Conservation (phyloP, 75 land plant genomes). For the Azolla pinnata region DNA sequence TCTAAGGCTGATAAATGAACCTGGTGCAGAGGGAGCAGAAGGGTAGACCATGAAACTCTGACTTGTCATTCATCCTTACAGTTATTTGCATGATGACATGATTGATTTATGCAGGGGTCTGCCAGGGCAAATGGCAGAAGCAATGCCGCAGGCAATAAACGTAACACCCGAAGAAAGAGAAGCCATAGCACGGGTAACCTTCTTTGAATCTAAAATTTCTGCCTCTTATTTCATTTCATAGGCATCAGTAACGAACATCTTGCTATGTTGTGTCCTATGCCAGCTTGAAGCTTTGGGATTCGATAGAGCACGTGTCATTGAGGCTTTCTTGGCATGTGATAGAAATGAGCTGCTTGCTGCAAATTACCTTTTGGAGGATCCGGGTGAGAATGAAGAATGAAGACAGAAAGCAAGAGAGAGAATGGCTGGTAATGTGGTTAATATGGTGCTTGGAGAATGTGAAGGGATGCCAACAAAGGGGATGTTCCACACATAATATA, state of each 20-base stretch:
- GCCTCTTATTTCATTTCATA: not conserved
- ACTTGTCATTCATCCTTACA: not conserved
- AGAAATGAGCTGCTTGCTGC: slow-evolving; percentile 40
- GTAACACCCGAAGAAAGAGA: slow-evolving; percentile 95
- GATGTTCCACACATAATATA: too few relatives aligned
- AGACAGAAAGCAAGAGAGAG: too few relatives aligned
- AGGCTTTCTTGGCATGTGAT: slow-evolving; percentile 40
- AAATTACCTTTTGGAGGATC: slow-evolving; percentile 33
- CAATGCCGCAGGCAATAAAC: slow-evolving; percentile 65
- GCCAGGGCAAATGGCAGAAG: slow-evolving; percentile 51
- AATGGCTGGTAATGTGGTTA: too few relatives aligned
- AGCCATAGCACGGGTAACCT: slow-evolving; percentile 91
- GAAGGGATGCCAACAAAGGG: too few relatives aligned
- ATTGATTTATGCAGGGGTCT: slow-evolving; percentile 37
- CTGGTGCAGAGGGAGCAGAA: slow-evolving; percentile 55
- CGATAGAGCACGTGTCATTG: slow-evolving; percentile 35
- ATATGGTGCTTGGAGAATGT: too few relatives aligned
- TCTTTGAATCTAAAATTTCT: too few relatives aligned
- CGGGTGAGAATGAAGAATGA: slow-evolving; percentile 34
- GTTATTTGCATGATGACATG: not conserved
- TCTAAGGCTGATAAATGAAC: slow-evolving; percentile 47
- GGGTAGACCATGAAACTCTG: slow-evolving; percentile 14
- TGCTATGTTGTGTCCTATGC: not conserved
- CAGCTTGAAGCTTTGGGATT: slow-evolving; percentile 41
- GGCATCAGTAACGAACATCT: not conserved